Base-by-base conservation (phyloP, 1,284 basidiomycete genomes). In the Melanopsichium pennsylvanicum region DNA sequence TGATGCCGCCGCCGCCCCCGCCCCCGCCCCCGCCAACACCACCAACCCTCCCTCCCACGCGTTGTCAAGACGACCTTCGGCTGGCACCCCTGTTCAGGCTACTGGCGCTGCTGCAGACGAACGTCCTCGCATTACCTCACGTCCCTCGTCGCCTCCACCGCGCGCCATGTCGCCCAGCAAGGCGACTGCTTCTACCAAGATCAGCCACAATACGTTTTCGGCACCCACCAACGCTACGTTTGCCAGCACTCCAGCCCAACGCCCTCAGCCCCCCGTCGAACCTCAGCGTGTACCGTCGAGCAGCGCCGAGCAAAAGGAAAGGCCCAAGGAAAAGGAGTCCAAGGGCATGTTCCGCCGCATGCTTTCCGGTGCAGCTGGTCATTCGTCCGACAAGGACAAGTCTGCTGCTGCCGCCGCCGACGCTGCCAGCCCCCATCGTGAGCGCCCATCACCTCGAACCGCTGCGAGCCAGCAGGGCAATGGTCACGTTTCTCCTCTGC, bases 311-410 rank as follows among this genome's bases (percentile, higher is more conserved):
- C 33, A 31, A 19, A 51, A 58, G 42, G 69, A 59, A 16, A 70
- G 72, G 49, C 63, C 52, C 26, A 78, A 75, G 38, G 70, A 69
- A 19, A 72, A 75, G 38, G 75, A 76, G 16, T 42, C 57, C 42
- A 70, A 72, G 40, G 75, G 74, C 45, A 78, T 78, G 49, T 58
- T 79, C 40, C 67, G 75, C 15, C 63, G 77, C 35, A 79, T 79
- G 77, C 70, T 79, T 7, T 75, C 76, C 9, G 64, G 72, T 21
- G 58, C 56, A 15, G 41, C 44, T 15, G 62, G 55, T 8, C 27
- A 52, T 33, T 52, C 43, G 18, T 52, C 56, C 45, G 38, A 32
- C 42, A 42, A 57, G 15, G 33, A 31, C 6, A 33, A 41, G 19
- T 36, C 34, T 12, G 44, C 27, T 32, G 32, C 34, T 23, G 48